A percentile compares a stretch with the other conserved stretches of the same genome.
phyloP scores from a whole-genome alignment of 2,329 filamentous ascomycete species.

The Albophoma yamanashiensis region DNA sequence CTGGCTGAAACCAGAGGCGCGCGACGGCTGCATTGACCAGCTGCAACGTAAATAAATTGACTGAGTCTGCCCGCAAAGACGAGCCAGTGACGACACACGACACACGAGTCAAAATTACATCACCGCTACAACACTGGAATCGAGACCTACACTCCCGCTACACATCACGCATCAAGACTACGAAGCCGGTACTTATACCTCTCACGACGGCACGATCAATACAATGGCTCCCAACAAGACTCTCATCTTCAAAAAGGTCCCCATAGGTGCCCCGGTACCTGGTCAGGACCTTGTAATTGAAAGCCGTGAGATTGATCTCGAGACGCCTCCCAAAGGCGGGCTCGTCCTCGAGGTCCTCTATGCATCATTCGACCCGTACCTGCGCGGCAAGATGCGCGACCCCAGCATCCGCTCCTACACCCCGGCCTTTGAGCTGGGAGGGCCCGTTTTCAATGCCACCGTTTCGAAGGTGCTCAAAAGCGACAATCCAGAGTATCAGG shows the following conservation, averaged over 20 bases:
- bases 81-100: neutral
- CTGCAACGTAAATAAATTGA: neutral
- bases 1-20: neutral
- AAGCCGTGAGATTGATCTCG: constrained; percentile 54
- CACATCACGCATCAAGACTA: neutral
- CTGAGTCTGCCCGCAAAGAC: neutral
- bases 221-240: constrained; percentile 52
- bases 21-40: neutral
- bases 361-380: constrained; percentile 74
- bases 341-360: constrained; percentile 63
- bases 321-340: constrained; percentile 47
- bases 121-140: neutral
- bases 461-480: constrained; percentile 64
- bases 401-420: constrained; percentile 50
- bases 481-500: constrained; percentile 48
- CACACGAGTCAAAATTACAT: neutral
- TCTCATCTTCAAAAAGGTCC: constrained; percentile 62
- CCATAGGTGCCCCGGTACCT: constrained; percentile 53
- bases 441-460: constrained; percentile 52
- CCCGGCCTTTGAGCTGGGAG: constrained; percentile 41
- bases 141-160: neutral
- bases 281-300: constrained; percentile 64
- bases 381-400: constrained; percentile 67
- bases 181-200: neutral
- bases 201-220: neutral